These are phyloP conservation scores for slime mould (Dictyostelium discoideum) DNA, from an alignment of 78 protist species.

Conservation along the genomic window dicty_2.7 NC_007089.4:1894001-1894500, in stretches of 20 bases:
- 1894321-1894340: too few species aligned
- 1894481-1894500: slow-evolving; percentile 95
- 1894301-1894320: too few species aligned
- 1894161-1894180: slow-evolving; percentile 97
- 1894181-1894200: slow-evolving; percentile 86
- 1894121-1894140: slow-evolving; percentile 99
- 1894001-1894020: slow-evolving; percentile 77
- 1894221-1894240: slow-evolving; percentile 90
- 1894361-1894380: slow-evolving; percentile 85
- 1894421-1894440: slow-evolving; percentile 99
- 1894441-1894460: slow-evolving; percentile 99
- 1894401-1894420: slow-evolving; percentile 96
- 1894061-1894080: slow-evolving; percentile 99
- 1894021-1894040: slow-evolving; percentile 98
- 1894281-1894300: neutral
- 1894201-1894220: slow-evolving; percentile 85
- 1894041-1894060: slow-evolving; percentile 98
- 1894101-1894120: slow-evolving; percentile 96
- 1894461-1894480: slow-evolving; percentile 95
- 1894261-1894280: neutral
- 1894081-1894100: slow-evolving; percentile 80
- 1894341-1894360: neutral
- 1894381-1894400: slow-evolving; percentile 95
- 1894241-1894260: neutral
- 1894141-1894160: slow-evolving; percentile 98